Conservation (phyloP, 306 rosid genomes). For the Rubus parviflorus region DNA sequence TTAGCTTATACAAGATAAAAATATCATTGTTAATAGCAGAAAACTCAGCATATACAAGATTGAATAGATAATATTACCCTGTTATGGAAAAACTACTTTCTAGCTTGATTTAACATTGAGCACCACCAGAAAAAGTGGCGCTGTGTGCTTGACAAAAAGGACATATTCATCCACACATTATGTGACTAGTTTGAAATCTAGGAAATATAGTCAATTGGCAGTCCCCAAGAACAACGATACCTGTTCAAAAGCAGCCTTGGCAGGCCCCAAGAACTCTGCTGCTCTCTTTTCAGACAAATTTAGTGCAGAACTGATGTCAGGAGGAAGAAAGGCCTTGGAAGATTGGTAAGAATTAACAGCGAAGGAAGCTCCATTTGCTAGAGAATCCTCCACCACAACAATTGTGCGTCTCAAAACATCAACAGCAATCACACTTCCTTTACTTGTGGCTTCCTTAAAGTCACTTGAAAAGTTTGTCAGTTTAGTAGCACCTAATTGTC, state of each 20-base stretch:
- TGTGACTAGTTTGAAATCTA: neutral
- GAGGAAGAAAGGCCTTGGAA: conserved; percentile 73
- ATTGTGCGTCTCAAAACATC: conserved; percentile 62
- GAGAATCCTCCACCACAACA: conserved; percentile 60
- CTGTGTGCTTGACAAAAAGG: neutral
- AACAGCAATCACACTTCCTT: conserved; percentile 55
- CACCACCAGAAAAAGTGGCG: neutral
- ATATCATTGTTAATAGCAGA: too few relatives aligned
- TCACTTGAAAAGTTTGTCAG: conserved; percentile 56
- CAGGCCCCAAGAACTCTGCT: conserved; percentile 59
- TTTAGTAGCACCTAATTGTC: conserved; percentile 56
- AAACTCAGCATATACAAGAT: neutral
- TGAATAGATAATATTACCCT: neutral
- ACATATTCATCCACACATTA: neutral
- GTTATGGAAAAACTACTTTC: neutral
- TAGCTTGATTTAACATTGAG: neutral
- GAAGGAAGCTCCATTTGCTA: conserved; percentile 63
- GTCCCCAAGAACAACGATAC: conserved; percentile 30
- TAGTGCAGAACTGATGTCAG: conserved; percentile 58
- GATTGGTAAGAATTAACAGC: conserved; percentile 61
- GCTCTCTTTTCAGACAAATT: conserved; percentile 64
- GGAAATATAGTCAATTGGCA: neutral
- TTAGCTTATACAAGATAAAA: neutral
- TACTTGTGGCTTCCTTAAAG: conserved; percentile 50
- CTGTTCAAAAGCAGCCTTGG: conserved; percentile 58